These are phyloP conservation scores for Trichophyton benhamiae DNA, from an alignment of 2,329 filamentous ascomycete species.

Conservation along the genomic window DNA sequence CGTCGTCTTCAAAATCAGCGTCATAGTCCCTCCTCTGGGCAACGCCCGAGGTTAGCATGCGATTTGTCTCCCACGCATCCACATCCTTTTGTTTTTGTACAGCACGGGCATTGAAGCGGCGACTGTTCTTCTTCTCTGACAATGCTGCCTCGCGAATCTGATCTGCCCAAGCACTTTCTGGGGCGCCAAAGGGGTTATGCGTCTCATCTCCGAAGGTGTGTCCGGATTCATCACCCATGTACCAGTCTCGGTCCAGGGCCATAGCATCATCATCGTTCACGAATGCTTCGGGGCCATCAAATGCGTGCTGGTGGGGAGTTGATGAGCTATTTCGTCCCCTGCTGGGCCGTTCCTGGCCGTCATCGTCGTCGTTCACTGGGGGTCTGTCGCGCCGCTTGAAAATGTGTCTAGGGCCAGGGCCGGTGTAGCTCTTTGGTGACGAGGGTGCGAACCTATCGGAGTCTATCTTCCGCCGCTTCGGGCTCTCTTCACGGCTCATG, in stretches of 20 bases:
- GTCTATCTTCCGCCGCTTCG: slow-evolving; percentile 56
- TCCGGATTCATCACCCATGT: slow-evolving; percentile 71
- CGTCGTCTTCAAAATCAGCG: slow-evolving; percentile 67
- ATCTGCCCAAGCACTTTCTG: slow-evolving; percentile 60
- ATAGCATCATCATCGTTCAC: slow-evolving; percentile 56
- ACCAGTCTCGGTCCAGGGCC: slow-evolving; percentile 84
- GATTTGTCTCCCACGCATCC: slow-evolving; percentile 96
- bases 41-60: slow-evolving; percentile 92
- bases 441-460: slow-evolving; percentile 47
- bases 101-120: slow-evolving; percentile 57
- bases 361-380: not conserved
- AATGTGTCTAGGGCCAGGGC: slow-evolving; percentile 23
- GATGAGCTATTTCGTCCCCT: slow-evolving; percentile 21
- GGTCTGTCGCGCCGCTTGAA: slow-evolving; percentile 8
- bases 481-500: slow-evolving; percentile 39
- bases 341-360: slow-evolving; percentile 7
- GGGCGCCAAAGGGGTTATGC: slow-evolving; percentile 81
- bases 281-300: slow-evolving; percentile 50
- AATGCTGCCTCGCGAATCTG: slow-evolving; percentile 61
- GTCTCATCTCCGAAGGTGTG: slow-evolving; percentile 80
- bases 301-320: slow-evolving; percentile 40
- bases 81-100: slow-evolving; percentile 86
- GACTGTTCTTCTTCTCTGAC: slow-evolving; percentile 66
- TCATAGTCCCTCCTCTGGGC: slow-evolving; percentile 76
- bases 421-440: slow-evolving; percentile 30